phyloP scores from a whole-genome alignment of 202 grass and related monocot genomes.

The Hordeum pubiflorum region DNA sequence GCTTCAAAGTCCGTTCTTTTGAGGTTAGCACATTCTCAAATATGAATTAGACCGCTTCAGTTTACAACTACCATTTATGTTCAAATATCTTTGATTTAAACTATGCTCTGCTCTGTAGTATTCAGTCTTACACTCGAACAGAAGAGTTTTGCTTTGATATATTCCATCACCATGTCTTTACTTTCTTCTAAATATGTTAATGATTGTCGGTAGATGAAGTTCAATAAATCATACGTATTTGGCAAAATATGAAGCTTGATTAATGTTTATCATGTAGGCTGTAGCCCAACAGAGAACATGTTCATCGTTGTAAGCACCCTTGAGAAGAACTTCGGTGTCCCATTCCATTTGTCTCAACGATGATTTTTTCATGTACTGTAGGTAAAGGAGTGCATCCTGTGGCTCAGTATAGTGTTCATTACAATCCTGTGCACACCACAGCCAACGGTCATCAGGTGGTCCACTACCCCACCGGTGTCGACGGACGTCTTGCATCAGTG shows the following conservation, averaged over 20 bases:
- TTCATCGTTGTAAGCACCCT: constrained; percentile 13
- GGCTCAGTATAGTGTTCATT: constrained; percentile 91
- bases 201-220: constrained; percentile 10
- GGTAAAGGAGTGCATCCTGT: constrained; percentile 79
- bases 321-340: background rate
- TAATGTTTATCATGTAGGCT: background rate
- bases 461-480: constrained; percentile 65
- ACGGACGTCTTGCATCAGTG: constrained; percentile 74
- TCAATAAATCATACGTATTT: background rate
- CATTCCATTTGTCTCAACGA: background rate
- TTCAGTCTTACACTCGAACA: background rate
- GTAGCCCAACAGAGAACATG: background rate
- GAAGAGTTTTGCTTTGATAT: constrained; percentile 9
- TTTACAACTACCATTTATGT: background rate
- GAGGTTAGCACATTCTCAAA: constrained; percentile 42
- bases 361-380: background rate
- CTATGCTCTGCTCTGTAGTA: background rate
- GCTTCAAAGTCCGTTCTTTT: constrained; percentile 57
- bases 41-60: background rate
- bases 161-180: background rate
- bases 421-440: constrained; percentile 92
- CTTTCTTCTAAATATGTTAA: constrained; percentile 9
- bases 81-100: background rate
- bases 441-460: constrained; percentile 86
- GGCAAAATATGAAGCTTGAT: constrained; percentile 19